phyloP scores from a whole-genome alignment of 2,329 filamentous ascomycete genomes.

The Acrodontium crateriforme region DNA sequence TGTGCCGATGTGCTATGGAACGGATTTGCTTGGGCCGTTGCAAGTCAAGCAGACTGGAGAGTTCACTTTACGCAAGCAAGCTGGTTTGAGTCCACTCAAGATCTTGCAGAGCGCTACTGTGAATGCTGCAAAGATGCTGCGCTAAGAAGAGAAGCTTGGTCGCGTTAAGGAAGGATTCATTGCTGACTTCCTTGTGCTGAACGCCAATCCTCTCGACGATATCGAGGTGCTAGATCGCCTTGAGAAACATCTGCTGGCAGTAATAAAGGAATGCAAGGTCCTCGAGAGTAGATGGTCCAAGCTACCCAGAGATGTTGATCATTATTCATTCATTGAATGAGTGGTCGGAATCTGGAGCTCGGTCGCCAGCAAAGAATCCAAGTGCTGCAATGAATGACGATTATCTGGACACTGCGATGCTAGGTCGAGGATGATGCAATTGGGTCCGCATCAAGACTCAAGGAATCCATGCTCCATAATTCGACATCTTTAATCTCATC shows the following conservation, averaged over 20 bases:
- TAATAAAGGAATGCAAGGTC: constrained; percentile 43
- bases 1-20: constrained; percentile 43
- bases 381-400: too few relatives aligned
- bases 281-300: constrained; percentile 23
- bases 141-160: constrained; percentile 34
- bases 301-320: constrained; percentile 13
- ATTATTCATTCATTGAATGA: too few relatives aligned
- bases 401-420: constrained; percentile 4
- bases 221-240: constrained; percentile 37
- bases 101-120: constrained; percentile 40
- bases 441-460: constrained; percentile 17
- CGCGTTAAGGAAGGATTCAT: constrained; percentile 37
- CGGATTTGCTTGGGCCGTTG: constrained; percentile 40
- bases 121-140: constrained; percentile 38
- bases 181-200: constrained; percentile 41
- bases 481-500: constrained; percentile 28
- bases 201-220: constrained; percentile 42
- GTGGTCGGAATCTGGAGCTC: too few relatives aligned
- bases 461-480: constrained; percentile 31
- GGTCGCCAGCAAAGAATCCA: too few relatives aligned
- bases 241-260: constrained; percentile 35
- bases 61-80: constrained; percentile 32
- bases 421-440: constrained; percentile 8
- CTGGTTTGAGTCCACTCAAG: constrained; percentile 28
- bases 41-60: constrained; percentile 36